Evolutionary conservation across 441 rosid species (phyloP).

Genomic region (Arabidopsis lyrata): DNA sequence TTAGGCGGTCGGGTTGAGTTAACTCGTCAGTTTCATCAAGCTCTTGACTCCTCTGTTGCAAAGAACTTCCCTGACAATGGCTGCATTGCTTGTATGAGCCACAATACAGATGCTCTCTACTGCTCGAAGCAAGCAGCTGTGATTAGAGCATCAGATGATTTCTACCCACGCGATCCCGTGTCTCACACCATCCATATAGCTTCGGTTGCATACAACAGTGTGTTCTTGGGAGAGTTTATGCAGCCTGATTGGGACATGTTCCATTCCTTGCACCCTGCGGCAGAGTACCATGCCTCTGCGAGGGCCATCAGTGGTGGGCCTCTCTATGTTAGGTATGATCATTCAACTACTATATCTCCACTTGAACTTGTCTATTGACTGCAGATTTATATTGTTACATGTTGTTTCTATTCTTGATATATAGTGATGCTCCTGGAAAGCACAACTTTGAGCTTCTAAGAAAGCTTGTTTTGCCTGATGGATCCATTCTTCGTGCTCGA

Average conservation of each 20-base stretch:
- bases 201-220: constrained; percentile 83
- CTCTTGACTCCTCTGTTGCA: constrained; percentile 83
- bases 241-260: constrained; percentile 98
- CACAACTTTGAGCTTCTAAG: constrained; percentile 80
- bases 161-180: constrained; percentile 87
- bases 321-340: constrained; percentile 76
- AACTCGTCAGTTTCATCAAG: constrained; percentile 86
- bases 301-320: constrained; percentile 96
- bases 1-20: constrained; percentile 89
- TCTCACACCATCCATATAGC: constrained; percentile 95
- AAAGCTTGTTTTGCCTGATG: constrained; percentile 88
- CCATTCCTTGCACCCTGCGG: constrained; percentile 87
- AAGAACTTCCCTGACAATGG: constrained; percentile 88
- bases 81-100: constrained; percentile 94
- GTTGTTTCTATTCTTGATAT: constrained; percentile 15
- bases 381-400: constrained; percentile 23
- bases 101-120: constrained; percentile 90
- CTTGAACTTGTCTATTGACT: not conserved
- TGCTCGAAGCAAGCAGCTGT: constrained; percentile 92
- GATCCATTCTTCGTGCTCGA: constrained; percentile 77
- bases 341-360: not conserved
- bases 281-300: constrained; percentile 91
- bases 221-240: constrained; percentile 93
- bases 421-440: constrained; percentile 87
- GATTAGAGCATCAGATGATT: constrained; percentile 93